Base-by-base conservation (phyloP, 257 asterid genomes). In the Rehmannia glutinosa region DNA sequence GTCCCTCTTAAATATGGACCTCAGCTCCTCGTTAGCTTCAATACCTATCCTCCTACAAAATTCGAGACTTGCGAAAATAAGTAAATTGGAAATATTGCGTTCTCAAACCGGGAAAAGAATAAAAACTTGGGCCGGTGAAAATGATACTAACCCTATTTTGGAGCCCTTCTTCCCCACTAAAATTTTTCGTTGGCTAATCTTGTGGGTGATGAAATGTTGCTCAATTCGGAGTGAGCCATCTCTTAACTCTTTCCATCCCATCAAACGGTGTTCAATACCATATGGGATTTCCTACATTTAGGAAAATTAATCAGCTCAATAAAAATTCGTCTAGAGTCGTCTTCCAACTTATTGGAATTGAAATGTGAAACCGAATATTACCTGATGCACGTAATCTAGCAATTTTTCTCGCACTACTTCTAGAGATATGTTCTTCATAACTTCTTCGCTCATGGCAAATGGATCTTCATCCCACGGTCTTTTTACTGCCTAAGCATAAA, bases 381-480 rank as follows among this genome's bases (percentile, higher is more conserved):
- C 99, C 97, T 90, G 96, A 85, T 93, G 99, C 73, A 90, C 91
- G 74, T 90, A 70, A 72, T 93, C 95, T 10, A 90, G 69, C 77
- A 93, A 71, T 77, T 73, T 93, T 69, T 93, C 99, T 66, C 96
- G 78, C 51, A 90, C 99, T 46, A 93, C 78, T 77, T 93, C 99
- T 32, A 93, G 74, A 13, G 99, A 88, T 76, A 93, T 83, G 68
- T 87, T 88, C 87, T 93, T 93, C 99, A 90, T 88, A 49, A 81
- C 81, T 81, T 93, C 96, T 76, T 93, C 99, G 43, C 88, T 90
- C 91, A 88, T 82, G 68, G 79, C 69, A 38, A 85, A 84, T 23
- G 99, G 96, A 82, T 88, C 96, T 81, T 93, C 99, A 58, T 93
- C 99, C 99, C 96, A 93, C 3, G 91, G 95, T 72, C 90, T 88